Conservation (phyloP, 345 rosid species). For the Hibiscus tridactylites region DNA sequence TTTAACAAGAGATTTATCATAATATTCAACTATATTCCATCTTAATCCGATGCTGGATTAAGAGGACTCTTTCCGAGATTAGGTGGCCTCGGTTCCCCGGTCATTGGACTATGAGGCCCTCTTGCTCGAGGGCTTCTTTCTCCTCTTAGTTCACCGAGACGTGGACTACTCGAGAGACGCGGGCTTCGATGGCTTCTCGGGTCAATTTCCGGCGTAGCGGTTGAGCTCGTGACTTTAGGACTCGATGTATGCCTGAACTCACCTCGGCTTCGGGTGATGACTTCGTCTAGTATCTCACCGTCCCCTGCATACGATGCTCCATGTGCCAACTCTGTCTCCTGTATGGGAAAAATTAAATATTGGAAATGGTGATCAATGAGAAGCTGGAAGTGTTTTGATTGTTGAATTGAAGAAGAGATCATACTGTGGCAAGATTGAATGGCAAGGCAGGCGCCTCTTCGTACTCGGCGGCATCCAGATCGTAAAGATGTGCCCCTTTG, state of each 20-base stretch:
- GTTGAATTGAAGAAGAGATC: constrained; percentile 8
- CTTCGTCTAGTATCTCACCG: constrained; percentile 76
- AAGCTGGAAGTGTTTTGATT: not conserved
- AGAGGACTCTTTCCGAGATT: constrained; percentile 69
- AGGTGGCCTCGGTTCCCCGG: constrained; percentile 32
- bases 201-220: constrained; percentile 46
- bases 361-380: not conserved
- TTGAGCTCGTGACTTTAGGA: constrained; percentile 69
- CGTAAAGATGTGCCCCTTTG: constrained; percentile 80
- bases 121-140: constrained; percentile 48
- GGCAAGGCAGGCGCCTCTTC: constrained; percentile 95
- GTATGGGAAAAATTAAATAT: not conserved
- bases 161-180: constrained; percentile 44
- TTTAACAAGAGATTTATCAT: constrained; percentile 15
- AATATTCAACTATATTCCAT: constrained; percentile 9
- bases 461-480: constrained; percentile 89
- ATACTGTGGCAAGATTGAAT: constrained; percentile 52
- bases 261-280: constrained; percentile 88
- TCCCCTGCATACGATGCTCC: constrained; percentile 49
- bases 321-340: constrained; percentile 54
- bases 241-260: constrained; percentile 73
- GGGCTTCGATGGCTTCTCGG: constrained; percentile 40
- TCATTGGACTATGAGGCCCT: constrained; percentile 40
- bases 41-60: constrained; percentile 26
- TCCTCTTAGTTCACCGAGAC: constrained; percentile 54